phyloP scores from a whole-genome alignment of 2,329 filamentous ascomycete species.

The Trichoderma harzianum region DNA sequence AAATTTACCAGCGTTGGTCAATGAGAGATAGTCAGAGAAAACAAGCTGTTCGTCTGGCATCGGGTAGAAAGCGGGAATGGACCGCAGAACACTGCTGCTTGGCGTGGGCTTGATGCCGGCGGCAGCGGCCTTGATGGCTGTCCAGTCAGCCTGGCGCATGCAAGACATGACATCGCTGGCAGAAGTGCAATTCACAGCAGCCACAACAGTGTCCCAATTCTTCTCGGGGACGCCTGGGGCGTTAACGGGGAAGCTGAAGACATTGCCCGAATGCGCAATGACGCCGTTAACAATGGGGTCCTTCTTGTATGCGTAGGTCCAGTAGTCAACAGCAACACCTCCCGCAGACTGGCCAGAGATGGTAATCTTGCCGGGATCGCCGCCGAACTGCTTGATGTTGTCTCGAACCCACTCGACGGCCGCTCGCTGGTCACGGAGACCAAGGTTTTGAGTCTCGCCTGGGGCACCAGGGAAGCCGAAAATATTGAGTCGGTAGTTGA shows the following conservation, averaged over 20 bases:
- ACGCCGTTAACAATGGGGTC: constrained; percentile 49
- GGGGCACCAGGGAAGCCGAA: constrained; percentile 40
- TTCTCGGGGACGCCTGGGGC: constrained; percentile 30
- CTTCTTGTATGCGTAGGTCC: constrained; percentile 45
- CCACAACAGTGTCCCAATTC: constrained; percentile 43
- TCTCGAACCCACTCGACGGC: constrained; percentile 34
- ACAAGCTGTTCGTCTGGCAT: constrained; percentile 39
- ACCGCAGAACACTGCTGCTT: constrained; percentile 36
- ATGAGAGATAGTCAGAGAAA: constrained; percentile 39
- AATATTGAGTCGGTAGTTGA: constrained; percentile 46
- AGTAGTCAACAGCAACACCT: constrained; percentile 42
- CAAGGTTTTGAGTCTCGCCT: constrained; percentile 25
- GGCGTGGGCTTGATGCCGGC: constrained; percentile 32
- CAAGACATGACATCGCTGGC: constrained; percentile 33
- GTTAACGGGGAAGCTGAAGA: constrained; percentile 44
- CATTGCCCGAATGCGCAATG: constrained; percentile 45
- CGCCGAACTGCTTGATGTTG: constrained; percentile 32
- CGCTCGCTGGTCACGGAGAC: constrained; percentile 30
- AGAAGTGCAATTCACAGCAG: constrained; percentile 37
- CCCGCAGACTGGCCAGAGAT: constrained; percentile 35
- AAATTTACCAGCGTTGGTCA: constrained; percentile 36
- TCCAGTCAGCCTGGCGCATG: constrained; percentile 36
- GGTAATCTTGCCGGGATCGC: constrained; percentile 31
- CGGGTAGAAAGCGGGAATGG: constrained; percentile 41
- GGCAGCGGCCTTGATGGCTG: constrained; percentile 36